Base-by-base conservation (phyloP, 2,329 filamentous ascomycete species). In the Cladosporium halotolerans region DNA sequence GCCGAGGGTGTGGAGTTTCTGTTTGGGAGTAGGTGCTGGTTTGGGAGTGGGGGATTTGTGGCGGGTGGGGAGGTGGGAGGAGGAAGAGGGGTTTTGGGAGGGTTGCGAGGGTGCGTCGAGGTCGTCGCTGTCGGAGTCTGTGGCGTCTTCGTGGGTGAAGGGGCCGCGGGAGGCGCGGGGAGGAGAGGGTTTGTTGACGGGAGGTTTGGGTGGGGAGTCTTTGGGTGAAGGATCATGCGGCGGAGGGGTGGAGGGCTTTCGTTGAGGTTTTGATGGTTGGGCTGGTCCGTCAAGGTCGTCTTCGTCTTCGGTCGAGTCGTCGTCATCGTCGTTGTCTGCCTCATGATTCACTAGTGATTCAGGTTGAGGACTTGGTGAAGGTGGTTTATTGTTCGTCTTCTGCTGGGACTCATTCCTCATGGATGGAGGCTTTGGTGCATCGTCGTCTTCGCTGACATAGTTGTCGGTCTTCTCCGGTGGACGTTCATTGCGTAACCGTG, bases 301-400 rank as follows among this genome's bases (percentile, higher is more conserved):
- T 19, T 75, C 71, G 4, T 71, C 69, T 19, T 72, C 71, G 44
- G 69, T 65, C 4, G 68, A 70, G 14, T 68, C 67, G n/a, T 69
- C 63, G 10, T 63, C 13, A 10, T 43, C n/a, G 18, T 16, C 4
- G 19, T 1, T 9, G 19, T 67, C 66, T 16, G 68, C 63, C 8
- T 62, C 8, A 8, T 32, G 49, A 14, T 36, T 14, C 34, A 13
- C 7, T 16, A 7, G 16, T 4, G n/a, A 10, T 28, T 4, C 23
- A 3, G 23, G 5, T 28, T 7, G 23, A 28, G 23, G 23, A 28
- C 23, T 28, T 4, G 23, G 23, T 28, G 23, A 28, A 28, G 23
- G 4, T 2, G 23, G 23, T 28, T 28, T 28, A 28, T 28, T 28
- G 7, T 28, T 4, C 23, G 23, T 28, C 7, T 28, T 28, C 23